Conservation (phyloP, 345 rosid species). For the Acer campestre region DNA sequence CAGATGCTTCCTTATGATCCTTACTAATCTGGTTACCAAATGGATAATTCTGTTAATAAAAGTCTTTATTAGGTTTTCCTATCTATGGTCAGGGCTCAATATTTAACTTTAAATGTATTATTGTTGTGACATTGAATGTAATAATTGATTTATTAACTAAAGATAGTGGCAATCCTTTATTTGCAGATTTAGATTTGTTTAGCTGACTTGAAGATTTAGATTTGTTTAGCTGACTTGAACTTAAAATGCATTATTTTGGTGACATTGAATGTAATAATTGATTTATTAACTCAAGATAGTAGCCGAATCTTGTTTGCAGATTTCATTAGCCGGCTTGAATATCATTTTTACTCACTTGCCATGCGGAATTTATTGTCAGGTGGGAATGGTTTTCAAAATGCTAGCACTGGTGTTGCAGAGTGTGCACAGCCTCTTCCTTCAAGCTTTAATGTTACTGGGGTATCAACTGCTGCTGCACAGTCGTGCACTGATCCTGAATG, state of each 20-base stretch:
- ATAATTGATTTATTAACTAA: background rate
- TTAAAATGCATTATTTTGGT: background rate
- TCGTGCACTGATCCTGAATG: constrained; percentile 64
- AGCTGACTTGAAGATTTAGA: background rate
- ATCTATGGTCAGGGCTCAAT: background rate
- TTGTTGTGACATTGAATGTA: background rate
- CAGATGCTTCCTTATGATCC: no score
- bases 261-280: background rate
- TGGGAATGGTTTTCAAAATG: constrained; percentile 32
- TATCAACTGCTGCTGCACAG: constrained; percentile 29
- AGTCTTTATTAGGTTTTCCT: no score
- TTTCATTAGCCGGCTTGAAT: background rate
- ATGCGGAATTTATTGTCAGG: constrained; percentile 26
- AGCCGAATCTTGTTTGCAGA: background rate
- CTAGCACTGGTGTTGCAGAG: constrained; percentile 30
- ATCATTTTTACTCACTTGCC: constrained; percentile 2
- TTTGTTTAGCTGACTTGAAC: background rate
- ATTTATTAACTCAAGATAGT: background rate
- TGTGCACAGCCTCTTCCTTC: constrained; percentile 42
- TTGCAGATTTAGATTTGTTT: background rate
- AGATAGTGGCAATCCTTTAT: background rate
- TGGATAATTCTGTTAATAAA: no score
- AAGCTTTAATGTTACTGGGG: constrained; percentile 33
- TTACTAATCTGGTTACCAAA: no score
- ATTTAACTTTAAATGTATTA: background rate